Evolutionary conservation across 345 rosid species (phyloP), one percentile per base, ranked within the genome.

Genomic region (Geranium brycei): DNA sequence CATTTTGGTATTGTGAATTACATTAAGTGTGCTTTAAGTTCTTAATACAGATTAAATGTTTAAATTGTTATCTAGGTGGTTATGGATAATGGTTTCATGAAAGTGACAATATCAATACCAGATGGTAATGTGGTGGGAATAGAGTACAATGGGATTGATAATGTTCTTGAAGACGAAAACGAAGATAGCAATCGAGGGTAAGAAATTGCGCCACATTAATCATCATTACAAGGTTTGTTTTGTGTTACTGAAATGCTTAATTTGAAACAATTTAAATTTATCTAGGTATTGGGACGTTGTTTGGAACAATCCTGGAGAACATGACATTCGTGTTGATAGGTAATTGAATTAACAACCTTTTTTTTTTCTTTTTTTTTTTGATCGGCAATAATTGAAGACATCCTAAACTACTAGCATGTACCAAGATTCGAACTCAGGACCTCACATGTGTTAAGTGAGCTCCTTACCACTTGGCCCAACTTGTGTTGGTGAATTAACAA

Each of bases 201-300:
- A 60, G 66, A 60, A 5, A 13, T 15, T 7, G 15, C 10, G 31
- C 13, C 23, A 7, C n/a, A 19, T 17, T 15, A 7, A 4, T 7
- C 2, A 18, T 12, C 4, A 51, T 59, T 60, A 3, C 1, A 19
- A 3, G 0, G 1, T 14, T 3, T 12, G 0, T 16, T n/a, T 13
- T 16, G 4, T n/a, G 15, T 56, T 31, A 23, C 51, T 41, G 4
- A 17, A 60, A 51, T 8, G 11, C 1, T 4, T 58, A 51, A 15
- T 41, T 35, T 47, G 28, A 75, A 18, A 53, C 19, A 60, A 64
- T 7, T 60, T 0, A 11, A 41, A 41, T 2, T 16, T 13, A 16
- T 62, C 0, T 58, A 85, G 98, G 79, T 93, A 93, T 62, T 93
- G 97, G 99, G 99, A 93, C 56, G 71, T 86, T 16, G 91, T 74